A percentile compares a stretch with the other conserved stretches of the same genome.
Conservation (phyloP, 2,329 filamentous ascomycete genomes). For the Pseudopyricularia javanii region DNA sequence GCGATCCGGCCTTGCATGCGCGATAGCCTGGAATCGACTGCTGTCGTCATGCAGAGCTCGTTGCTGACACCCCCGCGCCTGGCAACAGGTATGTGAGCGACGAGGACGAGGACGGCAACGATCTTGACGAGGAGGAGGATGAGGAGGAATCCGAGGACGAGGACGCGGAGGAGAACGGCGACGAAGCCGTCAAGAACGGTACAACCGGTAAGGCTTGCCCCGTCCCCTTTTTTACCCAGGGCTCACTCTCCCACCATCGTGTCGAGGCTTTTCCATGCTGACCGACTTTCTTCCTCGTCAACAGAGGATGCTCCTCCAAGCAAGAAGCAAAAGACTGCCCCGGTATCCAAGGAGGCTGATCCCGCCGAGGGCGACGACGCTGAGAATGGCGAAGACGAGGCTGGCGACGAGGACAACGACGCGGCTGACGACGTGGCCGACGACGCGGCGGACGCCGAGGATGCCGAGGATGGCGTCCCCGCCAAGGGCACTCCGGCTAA, state of each 20-base stretch:
- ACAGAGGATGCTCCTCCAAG: slow-evolving; percentile 29
- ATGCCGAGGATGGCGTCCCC: slow-evolving; percentile 3
- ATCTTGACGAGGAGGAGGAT: slow-evolving; percentile 17
- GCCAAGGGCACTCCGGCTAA: slow-evolving; percentile 6
- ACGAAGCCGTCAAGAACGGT: slow-evolving; percentile 21
- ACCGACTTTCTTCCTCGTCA: background rate
- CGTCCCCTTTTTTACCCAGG: background rate
- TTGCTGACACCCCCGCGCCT: background rate
- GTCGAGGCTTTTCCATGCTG: background rate
- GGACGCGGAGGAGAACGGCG: slow-evolving; percentile 24
- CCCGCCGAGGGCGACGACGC: slow-evolving; percentile 13
- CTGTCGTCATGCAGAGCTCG: too few species aligned
- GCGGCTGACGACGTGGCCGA: slow-evolving; percentile 17
- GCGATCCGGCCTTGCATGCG: too few species aligned
- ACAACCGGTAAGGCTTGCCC: slow-evolving; percentile 17
- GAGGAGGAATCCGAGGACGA: slow-evolving; percentile 26
- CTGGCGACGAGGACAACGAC: slow-evolving; percentile 16
- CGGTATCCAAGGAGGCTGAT: slow-evolving; percentile 15
- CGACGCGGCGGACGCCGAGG: slow-evolving; percentile 13
- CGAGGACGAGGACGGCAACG: slow-evolving; percentile 14
- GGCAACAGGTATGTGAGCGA: slow-evolving; percentile 11
- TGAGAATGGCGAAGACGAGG: slow-evolving; percentile 15
- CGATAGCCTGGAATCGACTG: too few species aligned
- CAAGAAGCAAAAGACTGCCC: slow-evolving; percentile 38
- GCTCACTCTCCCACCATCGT: background rate